Percentiles rank a stretch among this genome's conserved stretches.
These are phyloP conservation scores for Colletotrichum sp. DNA, from an alignment of 2,329 filamentous ascomycete genomes.

Conservation along the genomic window DNA sequence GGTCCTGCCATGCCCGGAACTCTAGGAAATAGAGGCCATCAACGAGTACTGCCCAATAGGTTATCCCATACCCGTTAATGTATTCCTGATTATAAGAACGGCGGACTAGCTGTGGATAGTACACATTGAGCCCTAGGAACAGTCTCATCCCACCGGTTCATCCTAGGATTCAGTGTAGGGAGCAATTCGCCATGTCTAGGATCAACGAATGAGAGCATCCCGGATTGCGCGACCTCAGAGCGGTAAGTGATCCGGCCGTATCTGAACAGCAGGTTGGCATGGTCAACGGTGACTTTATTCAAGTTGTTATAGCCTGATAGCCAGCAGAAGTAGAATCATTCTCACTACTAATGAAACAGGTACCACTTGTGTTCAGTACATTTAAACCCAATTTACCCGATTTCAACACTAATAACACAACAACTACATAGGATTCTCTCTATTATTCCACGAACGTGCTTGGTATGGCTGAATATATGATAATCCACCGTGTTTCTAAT, in stretches of 20 bases:
- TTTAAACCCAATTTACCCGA: neutral
- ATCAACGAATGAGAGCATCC: neutral
- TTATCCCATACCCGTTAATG: neutral
- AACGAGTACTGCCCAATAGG: neutral
- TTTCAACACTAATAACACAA: neutral
- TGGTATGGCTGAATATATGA: neutral
- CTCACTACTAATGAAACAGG: neutral
- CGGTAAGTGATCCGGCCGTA: neutral
- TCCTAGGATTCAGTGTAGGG: neutral
- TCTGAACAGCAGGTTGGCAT: neutral
- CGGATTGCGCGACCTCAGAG: neutral
- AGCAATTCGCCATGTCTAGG: neutral
- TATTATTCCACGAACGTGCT: neutral
- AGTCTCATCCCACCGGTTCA: neutral
- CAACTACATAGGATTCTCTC: accelerated
- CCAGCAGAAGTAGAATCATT: neutral
- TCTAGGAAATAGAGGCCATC: neutral
- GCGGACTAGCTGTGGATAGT: accelerated
- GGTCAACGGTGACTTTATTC: neutral
- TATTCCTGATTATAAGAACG: neutral
- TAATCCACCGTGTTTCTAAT: neutral
- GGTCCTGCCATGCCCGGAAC: neutral
- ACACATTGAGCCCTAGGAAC: neutral
- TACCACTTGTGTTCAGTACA: neutral
- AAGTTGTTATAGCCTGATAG: neutral